Percentiles rank a stretch among this genome's conserved stretches.
These are phyloP conservation scores for Taphrina sp. DNA, from an alignment of 1,139 yeast genomes.

Conservation along the genomic window DNA sequence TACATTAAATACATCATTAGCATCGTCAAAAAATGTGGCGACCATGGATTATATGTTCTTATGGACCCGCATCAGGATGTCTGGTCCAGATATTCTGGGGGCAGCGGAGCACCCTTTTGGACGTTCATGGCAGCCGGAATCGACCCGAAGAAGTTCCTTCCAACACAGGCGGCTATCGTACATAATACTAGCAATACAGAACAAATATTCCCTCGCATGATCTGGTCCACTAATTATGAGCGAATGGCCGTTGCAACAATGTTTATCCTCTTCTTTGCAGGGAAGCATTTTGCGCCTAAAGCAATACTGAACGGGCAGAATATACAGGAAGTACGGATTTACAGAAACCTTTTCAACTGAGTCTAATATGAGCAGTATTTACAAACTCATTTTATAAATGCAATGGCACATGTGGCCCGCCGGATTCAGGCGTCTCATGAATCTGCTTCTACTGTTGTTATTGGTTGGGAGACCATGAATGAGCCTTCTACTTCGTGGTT, in stretches of 20 bases:
- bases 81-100: slow-evolving; percentile 91
- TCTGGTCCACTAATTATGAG: slow-evolving; percentile 87
- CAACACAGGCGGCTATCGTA: slow-evolving; percentile 70
- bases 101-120: slow-evolving; percentile 96
- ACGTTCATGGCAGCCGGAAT: slow-evolving; percentile 92
- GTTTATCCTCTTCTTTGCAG: slow-evolving; percentile 85
- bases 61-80: slow-evolving; percentile 92
- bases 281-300: slow-evolving; percentile 66
- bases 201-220: slow-evolving; percentile 67
- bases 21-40: slow-evolving; percentile 57
- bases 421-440: slow-evolving; percentile 55
- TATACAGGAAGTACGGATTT: slow-evolving; percentile 59
- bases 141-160: slow-evolving; percentile 65
- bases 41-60: slow-evolving; percentile 72
- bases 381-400: slow-evolving; percentile 60
- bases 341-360: too few relatives aligned
- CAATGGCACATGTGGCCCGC: slow-evolving; percentile 57
- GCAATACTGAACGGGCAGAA: slow-evolving; percentile 67
- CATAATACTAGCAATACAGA: slow-evolving; percentile 54
- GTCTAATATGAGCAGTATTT: too few relatives aligned
- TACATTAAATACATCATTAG: slow-evolving; percentile 69
- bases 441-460: slow-evolving; percentile 53
- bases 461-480: slow-evolving; percentile 84
- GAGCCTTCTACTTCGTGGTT: slow-evolving; percentile 63
- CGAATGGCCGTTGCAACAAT: slow-evolving; percentile 74